Conservation (phyloP, 805 yeast genomes). For the Alloascoidea hylecoeti region DNA sequence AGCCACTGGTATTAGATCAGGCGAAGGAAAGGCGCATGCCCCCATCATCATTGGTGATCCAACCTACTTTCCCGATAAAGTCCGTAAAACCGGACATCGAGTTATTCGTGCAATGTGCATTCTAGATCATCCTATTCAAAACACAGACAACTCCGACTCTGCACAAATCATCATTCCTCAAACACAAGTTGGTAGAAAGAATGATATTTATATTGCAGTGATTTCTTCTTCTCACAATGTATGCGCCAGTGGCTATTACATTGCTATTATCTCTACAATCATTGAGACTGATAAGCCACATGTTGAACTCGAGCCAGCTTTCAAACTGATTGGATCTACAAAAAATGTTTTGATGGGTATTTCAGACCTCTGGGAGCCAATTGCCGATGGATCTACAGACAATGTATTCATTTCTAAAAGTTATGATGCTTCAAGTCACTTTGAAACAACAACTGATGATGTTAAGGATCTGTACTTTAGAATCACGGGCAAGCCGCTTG, state of each 20-base stretch:
- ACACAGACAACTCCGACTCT: constrained; percentile 73
- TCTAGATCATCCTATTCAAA: constrained; percentile 78
- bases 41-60: constrained; percentile 96
- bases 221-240: constrained; percentile 85
- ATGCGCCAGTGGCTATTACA: constrained; percentile 73
- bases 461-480: constrained; percentile 89
- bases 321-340: constrained; percentile 68
- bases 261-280: constrained; percentile 90
- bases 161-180: constrained; percentile 93
- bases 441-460: constrained; percentile 93
- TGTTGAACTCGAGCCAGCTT: constrained; percentile 85
- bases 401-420: constrained; percentile 75
- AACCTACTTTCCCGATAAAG: constrained; percentile 85
- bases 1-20: constrained; percentile 78
- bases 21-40: constrained; percentile 84
- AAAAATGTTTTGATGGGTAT: constrained; percentile 88
- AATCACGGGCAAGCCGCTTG: constrained; percentile 85
- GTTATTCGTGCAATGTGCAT: constrained; percentile 83
- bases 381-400: constrained; percentile 67
- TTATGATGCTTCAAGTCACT: constrained; percentile 90
- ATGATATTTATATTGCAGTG: constrained; percentile 89
- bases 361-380: constrained; percentile 81
- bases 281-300: constrained; percentile 92
- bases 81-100: constrained; percentile 53
- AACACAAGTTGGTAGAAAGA: constrained; percentile 82